Percentiles rank a stretch among this genome's conserved stretches.
Conservation (phyloP, 192 early-diverging fungal species). For the Kappamyces sp. region DNA sequence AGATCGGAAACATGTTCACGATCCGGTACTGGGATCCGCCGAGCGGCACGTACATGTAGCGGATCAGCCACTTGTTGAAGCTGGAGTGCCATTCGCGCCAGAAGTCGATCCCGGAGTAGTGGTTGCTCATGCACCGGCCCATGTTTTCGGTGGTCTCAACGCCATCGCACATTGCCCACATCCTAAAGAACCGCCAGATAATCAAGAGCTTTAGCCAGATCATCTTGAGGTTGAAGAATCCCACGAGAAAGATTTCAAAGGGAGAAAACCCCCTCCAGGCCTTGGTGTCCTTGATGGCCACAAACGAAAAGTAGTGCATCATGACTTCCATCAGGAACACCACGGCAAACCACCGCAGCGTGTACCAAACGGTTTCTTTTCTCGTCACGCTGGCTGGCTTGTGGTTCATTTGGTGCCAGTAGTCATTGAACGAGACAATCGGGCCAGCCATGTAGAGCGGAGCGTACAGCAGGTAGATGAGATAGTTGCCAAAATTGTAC, state of each 20-base stretch:
- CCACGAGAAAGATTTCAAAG: slow-evolving; percentile 79
- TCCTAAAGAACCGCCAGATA: slow-evolving; percentile 94
- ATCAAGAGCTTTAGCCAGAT: slow-evolving; percentile 96
- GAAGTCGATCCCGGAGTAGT: slow-evolving; percentile 89
- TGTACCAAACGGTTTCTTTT: slow-evolving; percentile 41
- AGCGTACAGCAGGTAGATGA: slow-evolving; percentile 77
- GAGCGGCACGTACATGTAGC: slow-evolving; percentile 88
- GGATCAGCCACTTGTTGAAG: slow-evolving; percentile 84
- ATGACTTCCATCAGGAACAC: slow-evolving; percentile 81
- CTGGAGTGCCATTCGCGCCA: slow-evolving; percentile 96
- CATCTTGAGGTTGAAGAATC: slow-evolving; percentile 80
- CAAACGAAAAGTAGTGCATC: slow-evolving; percentile 81
- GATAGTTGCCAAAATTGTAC: slow-evolving; percentile 75
- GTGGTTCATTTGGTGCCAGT: slow-evolving; percentile 64
- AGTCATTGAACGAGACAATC: slow-evolving; percentile 92
- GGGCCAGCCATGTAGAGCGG: slow-evolving; percentile 93
- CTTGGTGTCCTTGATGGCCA: slow-evolving; percentile 80
- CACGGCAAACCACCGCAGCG: slow-evolving; percentile 57
- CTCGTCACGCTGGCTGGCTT: slow-evolving; percentile 11
- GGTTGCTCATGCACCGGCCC: slow-evolving; percentile 92
- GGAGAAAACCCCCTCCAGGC: slow-evolving; percentile 80
- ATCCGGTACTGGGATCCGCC: slow-evolving; percentile 67
- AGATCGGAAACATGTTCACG: slow-evolving; percentile 79
- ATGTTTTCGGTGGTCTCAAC: slow-evolving; percentile 90
- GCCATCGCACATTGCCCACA: slow-evolving; percentile 93